Evolutionary conservation across 192 early-diverging fungal genomes (phyloP), one percentile per base, ranked within the genome.

Genomic region (Globomyces pollinis-pini): DNA sequence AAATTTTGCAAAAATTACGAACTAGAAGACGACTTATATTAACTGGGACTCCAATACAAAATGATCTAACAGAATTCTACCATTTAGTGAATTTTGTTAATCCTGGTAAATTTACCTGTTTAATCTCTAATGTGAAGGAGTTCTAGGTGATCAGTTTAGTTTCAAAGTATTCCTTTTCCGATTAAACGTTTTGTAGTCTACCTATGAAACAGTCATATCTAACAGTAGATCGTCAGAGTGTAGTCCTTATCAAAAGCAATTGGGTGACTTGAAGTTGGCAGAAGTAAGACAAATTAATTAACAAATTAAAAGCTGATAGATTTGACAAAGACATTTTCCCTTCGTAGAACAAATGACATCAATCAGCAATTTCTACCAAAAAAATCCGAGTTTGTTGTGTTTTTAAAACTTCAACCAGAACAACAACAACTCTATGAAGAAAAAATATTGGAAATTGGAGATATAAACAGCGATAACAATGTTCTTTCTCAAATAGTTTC

Each of bases 61-160:
- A 76, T 38, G 78, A 86, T 67, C 81, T 99, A 36, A 69, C 71
- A 47, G 81, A 85, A 31, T 85, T 85, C 67, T 96, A 94, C 69
- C 70, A 67, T 63, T 57, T 69, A 24, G 74, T 81, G 39, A 87
- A 81, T 57, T 77, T 85, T 63, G 89, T 91, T 83, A 87, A 83
- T 78, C 87, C 86, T 24, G 69, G 34, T 60, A 52, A 52, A 2
- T 34, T 29, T 15, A 13, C 21, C 21, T 34, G 24, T 42, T 31
- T 50, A 15, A n/a, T n/a, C n/a, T n/a, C n/a, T n/a, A n/a, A n/a
- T n/a, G n/a, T n/a, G n/a, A n/a, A n/a, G n/a, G n/a, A n/a, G n/a
- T n/a, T n/a, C n/a, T n/a, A n/a, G n/a, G n/a, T n/a, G n/a, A n/a
- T n/a, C n/a, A n/a, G n/a, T n/a, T n/a, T n/a, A n/a, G n/a, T n/a